phyloP scores from a whole-genome alignment of 495 filamentous ascomycete species.

The Astrothelium subdiscretum region DNA sequence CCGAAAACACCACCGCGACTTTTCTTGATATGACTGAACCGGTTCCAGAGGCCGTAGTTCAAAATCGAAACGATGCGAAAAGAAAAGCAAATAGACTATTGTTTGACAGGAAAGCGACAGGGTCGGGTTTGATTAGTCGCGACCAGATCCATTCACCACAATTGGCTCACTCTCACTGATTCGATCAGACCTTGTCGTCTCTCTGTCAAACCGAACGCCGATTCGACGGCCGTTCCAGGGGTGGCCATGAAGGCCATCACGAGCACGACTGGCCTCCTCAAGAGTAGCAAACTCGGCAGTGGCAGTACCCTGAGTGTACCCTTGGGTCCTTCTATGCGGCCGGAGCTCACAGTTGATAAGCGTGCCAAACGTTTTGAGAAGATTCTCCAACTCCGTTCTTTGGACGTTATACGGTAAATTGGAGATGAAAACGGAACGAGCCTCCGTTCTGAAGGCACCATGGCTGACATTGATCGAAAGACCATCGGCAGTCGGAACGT shows the following conservation, averaged over 20 bases:
- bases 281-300: not conserved
- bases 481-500: conserved; percentile 10
- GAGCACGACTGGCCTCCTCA: not conserved
- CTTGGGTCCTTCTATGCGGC: not conserved
- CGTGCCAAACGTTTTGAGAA: not conserved
- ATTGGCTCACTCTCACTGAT: not conserved
- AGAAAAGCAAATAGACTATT: no score
- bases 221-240: not conserved
- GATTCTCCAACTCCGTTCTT: not conserved
- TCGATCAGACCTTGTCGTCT: not conserved
- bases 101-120: no score
- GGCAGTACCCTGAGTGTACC: not conserved
- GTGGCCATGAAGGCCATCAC: not conserved
- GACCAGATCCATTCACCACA: not conserved
- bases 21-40: not conserved
- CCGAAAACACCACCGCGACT: not conserved
- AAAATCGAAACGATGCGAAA: not conserved
- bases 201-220: not conserved
- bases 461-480: conserved; percentile 19
- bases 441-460: conserved; percentile 20
- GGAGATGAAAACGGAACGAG: conserved; percentile 25
- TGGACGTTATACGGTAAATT: conserved; percentile 14
- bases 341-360: not conserved
- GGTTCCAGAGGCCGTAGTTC: not conserved
- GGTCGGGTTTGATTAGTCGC: not conserved